Percentiles rank a stretch among this genome's conserved stretches.
Evolutionary conservation across 495 filamentous ascomycete genomes (phyloP).

Genomic region (Monascus purpureus): DNA sequence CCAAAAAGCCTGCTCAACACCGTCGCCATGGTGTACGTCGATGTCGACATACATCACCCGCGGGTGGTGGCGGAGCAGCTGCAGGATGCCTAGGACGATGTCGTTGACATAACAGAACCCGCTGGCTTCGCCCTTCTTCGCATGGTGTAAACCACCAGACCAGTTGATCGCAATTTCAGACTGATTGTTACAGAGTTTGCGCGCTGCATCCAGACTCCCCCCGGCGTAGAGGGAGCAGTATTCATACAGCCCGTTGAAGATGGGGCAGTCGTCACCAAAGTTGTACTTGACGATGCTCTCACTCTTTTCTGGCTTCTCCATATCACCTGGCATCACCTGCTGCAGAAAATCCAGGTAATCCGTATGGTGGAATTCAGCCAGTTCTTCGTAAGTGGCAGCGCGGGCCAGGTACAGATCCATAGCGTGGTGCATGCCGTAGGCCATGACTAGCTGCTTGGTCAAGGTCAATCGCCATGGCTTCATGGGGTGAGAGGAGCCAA

Average conservation of each 20-base stretch:
- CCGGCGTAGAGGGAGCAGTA: slow-evolving; percentile 92
- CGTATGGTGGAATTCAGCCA: slow-evolving; percentile 69
- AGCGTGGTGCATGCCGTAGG: slow-evolving; percentile 87
- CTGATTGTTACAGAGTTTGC: slow-evolving; percentile 72
- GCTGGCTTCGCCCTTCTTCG: slow-evolving; percentile 83
- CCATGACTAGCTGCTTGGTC: slow-evolving; percentile 83
- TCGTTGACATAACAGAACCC: slow-evolving; percentile 99
- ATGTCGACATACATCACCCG: slow-evolving; percentile 97
- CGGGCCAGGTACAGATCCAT: slow-evolving; percentile 87
- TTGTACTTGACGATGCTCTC: slow-evolving; percentile 47
- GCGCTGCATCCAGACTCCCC: slow-evolving; percentile 78
- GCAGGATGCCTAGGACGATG: slow-evolving; percentile 88
- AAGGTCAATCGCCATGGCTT: slow-evolving; percentile 95
- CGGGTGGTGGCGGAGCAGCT: slow-evolving; percentile 73
- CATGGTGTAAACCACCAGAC: slow-evolving; percentile 98
- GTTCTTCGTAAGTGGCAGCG: slow-evolving; percentile 72
- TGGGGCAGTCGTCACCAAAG: slow-evolving; percentile 87
- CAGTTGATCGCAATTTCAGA: slow-evolving; percentile 96
- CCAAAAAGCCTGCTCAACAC: slow-evolving; percentile 94
- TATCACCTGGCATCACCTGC: slow-evolving; percentile 29
- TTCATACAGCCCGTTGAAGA: slow-evolving; percentile 90
- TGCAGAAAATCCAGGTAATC: slow-evolving; percentile 83
- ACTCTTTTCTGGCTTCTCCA: slow-evolving; percentile 29
- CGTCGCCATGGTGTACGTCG: slow-evolving; percentile 95
- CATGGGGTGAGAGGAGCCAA: slow-evolving; percentile 92